phyloP scores from a whole-genome alignment of 1,284 basidiomycete species.

The Megacollybia platyphylla region DNA sequence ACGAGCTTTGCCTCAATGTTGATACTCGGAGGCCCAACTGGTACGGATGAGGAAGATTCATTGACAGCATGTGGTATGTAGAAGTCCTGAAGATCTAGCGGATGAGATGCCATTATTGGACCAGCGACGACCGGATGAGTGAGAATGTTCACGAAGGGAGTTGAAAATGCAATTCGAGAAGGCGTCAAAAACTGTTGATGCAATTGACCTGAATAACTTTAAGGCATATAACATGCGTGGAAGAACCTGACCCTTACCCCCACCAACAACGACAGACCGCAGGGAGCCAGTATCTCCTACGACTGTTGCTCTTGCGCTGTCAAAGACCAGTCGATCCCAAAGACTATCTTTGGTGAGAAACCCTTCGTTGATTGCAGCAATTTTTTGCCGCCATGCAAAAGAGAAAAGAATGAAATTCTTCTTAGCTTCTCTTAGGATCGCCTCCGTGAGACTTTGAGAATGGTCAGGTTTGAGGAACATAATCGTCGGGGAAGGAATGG shows the following conservation, averaged over 20 bases:
- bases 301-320: slow-evolving; percentile 44
- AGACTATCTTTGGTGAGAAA: slow-evolving; percentile 62
- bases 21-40: slow-evolving; percentile 59
- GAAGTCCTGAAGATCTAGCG: slow-evolving; percentile 65
- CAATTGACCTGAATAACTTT: slow-evolving; percentile 17
- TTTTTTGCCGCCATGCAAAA: slow-evolving; percentile 64
- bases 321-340: slow-evolving; percentile 68
- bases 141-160: slow-evolving; percentile 53
- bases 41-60: slow-evolving; percentile 24
- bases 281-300: slow-evolving; percentile 47
- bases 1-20: slow-evolving; percentile 65
- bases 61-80: slow-evolving; percentile 18
- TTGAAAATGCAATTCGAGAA: slow-evolving; percentile 54
- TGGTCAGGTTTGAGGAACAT: slow-evolving; percentile 52
- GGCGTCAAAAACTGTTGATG: slow-evolving; percentile 31
- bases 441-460: slow-evolving; percentile 32
- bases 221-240: slow-evolving; percentile 2
- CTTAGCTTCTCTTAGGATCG: slow-evolving; percentile 40
- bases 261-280: slow-evolving; percentile 48
- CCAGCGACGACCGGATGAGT: slow-evolving; percentile 50
- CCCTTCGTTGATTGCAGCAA: slow-evolving; percentile 50
- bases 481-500: slow-evolving; percentile 57
- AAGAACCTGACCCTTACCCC: slow-evolving; percentile 28
- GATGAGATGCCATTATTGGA: slow-evolving; percentile 61
- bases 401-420: slow-evolving; percentile 36